Evolutionary conservation across 495 filamentous ascomycete genomes (phyloP).

Genomic region (Barbatosphaeria neglecta): DNA sequence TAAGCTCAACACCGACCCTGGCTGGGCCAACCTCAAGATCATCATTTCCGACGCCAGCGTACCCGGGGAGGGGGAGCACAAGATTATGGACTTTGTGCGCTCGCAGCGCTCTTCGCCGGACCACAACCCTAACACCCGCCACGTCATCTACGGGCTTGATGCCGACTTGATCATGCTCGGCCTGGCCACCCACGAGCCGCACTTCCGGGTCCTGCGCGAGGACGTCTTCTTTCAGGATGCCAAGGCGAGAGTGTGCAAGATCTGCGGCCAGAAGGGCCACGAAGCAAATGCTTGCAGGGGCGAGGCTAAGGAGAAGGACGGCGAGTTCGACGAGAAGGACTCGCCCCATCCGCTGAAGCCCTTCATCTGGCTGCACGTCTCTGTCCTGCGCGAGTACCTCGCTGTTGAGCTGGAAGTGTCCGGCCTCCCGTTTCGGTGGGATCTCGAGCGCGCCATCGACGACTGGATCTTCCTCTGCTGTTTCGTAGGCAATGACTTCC

Average conservation of each 20-base stretch:
- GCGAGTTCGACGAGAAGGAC: conserved; percentile 77
- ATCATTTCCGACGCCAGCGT: conserved; percentile 98
- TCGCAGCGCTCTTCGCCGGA: conserved; percentile 82
- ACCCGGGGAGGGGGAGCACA: conserved; percentile 96
- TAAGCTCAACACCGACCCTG: conserved; percentile 92
- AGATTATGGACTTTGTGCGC: conserved; percentile 97
- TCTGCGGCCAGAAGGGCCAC: conserved; percentile 88
- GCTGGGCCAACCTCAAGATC: conserved; percentile 94
- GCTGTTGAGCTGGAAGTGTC: conserved; percentile 78
- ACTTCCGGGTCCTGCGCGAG: conserved; percentile 93
- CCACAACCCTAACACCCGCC: conserved; percentile 91
- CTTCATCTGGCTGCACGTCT: conserved; percentile 97
- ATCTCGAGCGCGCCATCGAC: conserved; percentile 92
- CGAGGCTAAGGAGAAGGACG: conserved; percentile 69
- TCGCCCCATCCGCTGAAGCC: conserved; percentile 61
- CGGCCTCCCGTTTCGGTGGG: conserved; percentile 61
- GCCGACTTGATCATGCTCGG: conserved; percentile 99
- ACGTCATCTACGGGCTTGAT: conserved; percentile 93
- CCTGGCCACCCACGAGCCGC: conserved; percentile 90
- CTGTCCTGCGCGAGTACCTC: conserved; percentile 84
- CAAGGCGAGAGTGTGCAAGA: conserved; percentile 63
- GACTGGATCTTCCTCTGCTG: conserved; percentile 99
- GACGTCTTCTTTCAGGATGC: conserved; percentile 91
- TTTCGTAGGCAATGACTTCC: conserved; percentile 98
- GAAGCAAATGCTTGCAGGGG: conserved; percentile 73